phyloP scores from a whole-genome alignment of 306 rosid species.

The Bauhinia variegata region DNA sequence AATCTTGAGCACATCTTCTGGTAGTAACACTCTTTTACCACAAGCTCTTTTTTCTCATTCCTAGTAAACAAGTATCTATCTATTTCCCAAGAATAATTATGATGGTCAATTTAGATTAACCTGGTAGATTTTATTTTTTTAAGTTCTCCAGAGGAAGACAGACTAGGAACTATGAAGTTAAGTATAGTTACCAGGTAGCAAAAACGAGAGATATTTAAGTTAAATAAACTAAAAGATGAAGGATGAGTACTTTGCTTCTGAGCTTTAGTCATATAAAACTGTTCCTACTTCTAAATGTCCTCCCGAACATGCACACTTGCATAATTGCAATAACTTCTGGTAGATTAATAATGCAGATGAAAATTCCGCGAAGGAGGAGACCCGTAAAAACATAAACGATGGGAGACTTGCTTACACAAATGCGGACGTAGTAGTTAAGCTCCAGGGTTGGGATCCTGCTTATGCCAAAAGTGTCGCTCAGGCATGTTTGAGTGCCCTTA shows the following conservation, averaged over 20 bases:
- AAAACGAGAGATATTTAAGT: background rate
- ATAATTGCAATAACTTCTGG: constrained; percentile 27
- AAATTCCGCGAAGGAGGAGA: constrained; percentile 84
- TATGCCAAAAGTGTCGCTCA: constrained; percentile 76
- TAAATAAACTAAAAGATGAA: background rate
- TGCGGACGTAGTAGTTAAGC: constrained; percentile 67
- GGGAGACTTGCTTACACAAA: constrained; percentile 65
- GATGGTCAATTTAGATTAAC: constrained; percentile 5
- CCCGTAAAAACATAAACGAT: constrained; percentile 61
- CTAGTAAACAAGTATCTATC: background rate
- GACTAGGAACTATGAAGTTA: background rate
- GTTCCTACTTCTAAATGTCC: background rate
- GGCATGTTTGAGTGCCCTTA: constrained; percentile 86
- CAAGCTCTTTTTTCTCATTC: background rate
- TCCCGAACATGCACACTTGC: background rate
- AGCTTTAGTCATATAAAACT: constrained; percentile 13
- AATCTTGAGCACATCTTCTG: background rate
- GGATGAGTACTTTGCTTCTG: constrained; percentile 15
- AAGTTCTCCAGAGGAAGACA: background rate
- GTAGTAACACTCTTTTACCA: background rate
- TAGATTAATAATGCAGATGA: constrained; percentile 62
- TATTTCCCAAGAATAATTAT: too few species aligned
- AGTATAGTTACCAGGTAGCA: background rate
- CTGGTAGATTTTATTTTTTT: background rate
- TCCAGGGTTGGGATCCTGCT: constrained; percentile 85